These are phyloP conservation scores for Prototheca wickerhamii DNA, from an alignment of 163 green algal genomes.

Conservation along the genomic window DNA sequence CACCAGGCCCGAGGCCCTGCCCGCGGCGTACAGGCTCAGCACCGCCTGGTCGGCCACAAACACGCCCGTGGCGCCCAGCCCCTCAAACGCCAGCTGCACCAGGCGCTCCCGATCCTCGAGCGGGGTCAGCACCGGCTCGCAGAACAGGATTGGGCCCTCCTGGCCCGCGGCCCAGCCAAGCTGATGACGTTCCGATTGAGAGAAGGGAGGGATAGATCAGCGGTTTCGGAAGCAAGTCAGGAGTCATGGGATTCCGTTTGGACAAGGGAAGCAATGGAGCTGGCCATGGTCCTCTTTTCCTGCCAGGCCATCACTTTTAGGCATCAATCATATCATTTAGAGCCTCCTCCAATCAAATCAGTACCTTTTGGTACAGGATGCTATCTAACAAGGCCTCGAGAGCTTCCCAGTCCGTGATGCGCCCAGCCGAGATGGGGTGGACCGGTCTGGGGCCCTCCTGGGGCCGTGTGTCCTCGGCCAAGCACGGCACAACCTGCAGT, in stretches of 20 bases:
- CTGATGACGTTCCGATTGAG: slow-evolving; percentile 2
- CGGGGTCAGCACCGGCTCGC: slow-evolving; percentile 50
- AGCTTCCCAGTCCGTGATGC: slow-evolving; percentile 15
- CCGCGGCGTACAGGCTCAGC: slow-evolving; percentile 59
- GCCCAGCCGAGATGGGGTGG: slow-evolving; percentile 9
- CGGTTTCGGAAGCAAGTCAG: neutral
- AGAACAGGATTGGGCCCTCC: slow-evolving; percentile 52
- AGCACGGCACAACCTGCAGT: neutral
- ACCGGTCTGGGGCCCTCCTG: neutral
- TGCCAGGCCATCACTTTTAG: too few species aligned
- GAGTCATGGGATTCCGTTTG: neutral
- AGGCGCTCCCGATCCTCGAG: slow-evolving; percentile 55
- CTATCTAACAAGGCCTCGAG: slow-evolving; percentile 16
- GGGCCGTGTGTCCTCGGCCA: neutral
- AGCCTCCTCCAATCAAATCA: too few species aligned
- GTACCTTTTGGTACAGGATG: slow-evolving; percentile 12
- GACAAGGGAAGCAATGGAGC: neutral
- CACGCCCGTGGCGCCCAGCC: slow-evolving; percentile 59
- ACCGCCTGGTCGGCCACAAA: slow-evolving; percentile 49
- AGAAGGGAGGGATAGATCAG: neutral
- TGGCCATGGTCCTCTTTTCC: neutral
- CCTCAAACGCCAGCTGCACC: slow-evolving; percentile 72
- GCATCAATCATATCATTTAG: too few species aligned
- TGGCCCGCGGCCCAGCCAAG: slow-evolving; percentile 54
- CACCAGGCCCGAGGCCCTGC: slow-evolving; percentile 49